Conservation (phyloP, 1,139 yeast genomes). For the Candida frijolesensis region DNA sequence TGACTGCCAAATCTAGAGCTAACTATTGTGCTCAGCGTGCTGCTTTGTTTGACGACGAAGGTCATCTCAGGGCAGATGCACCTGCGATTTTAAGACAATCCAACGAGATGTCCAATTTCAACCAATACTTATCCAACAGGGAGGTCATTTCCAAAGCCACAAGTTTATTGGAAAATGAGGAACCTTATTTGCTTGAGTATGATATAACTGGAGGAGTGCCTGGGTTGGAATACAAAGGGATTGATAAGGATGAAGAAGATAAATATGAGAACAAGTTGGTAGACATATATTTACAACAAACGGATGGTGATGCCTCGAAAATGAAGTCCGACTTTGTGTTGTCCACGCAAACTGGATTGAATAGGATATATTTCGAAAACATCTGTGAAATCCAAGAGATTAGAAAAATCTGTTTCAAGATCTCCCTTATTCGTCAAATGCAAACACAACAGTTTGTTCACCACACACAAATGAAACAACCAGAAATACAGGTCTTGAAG, state of each 20-base stretch:
- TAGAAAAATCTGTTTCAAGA: conserved; percentile 83
- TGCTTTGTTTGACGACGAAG: conserved; percentile 59
- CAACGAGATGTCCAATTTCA: conserved; percentile 58
- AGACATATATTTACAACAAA: conserved; percentile 36
- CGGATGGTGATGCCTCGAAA: conserved; percentile 29
- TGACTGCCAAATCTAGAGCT: conserved; percentile 80
- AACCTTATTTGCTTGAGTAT: conserved; percentile 77
- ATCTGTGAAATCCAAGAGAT: conserved; percentile 84
- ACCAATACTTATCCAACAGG: conserved; percentile 46
- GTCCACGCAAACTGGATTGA: conserved; percentile 56
- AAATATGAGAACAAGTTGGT: conserved; percentile 52
- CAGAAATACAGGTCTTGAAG: conserved; percentile 60
- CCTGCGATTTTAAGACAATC: conserved; percentile 68
- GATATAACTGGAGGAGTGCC: conserved; percentile 85
- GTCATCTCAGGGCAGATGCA: conserved; percentile 62
- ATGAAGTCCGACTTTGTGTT: conserved; percentile 34
- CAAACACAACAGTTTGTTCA: conserved; percentile 82
- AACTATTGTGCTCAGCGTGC: conserved; percentile 72
- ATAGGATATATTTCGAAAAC: conserved; percentile 62
- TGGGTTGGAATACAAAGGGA: conserved; percentile 55
- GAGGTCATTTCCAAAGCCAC: conserved; percentile 44
- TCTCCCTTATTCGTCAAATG: conserved; percentile 86
- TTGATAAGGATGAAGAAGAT: conserved; percentile 47
- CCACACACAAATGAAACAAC: conserved; percentile 72
- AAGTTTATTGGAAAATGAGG: conserved; percentile 58